phyloP scores from a whole-genome alignment of 257 asterid genomes.

The Ligustrum vulgare region DNA sequence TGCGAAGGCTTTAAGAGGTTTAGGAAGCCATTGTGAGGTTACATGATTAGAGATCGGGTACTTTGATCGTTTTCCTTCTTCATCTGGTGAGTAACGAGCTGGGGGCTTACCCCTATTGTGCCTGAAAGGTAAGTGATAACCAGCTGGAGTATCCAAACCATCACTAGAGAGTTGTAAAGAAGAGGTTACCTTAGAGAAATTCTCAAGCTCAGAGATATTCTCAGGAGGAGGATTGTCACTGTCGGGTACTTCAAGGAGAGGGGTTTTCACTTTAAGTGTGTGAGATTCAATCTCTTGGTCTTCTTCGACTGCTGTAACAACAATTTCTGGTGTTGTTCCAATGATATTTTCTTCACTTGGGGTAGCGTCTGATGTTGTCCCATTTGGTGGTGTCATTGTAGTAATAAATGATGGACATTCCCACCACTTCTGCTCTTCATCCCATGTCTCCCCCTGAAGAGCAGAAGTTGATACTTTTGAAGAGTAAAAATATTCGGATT shows the following conservation, averaged over 20 bases:
- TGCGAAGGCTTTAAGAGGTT: background rate
- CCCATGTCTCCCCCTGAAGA: background rate
- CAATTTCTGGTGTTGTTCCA: background rate
- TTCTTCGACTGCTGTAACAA: background rate
- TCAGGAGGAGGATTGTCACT: background rate
- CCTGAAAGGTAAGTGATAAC: background rate
- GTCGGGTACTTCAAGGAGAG: background rate
- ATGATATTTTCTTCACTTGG: too few species aligned
- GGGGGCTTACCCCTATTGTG: constrained; percentile 1
- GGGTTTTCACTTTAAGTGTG: background rate
- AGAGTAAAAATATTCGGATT: background rate
- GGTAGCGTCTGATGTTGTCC: background rate
- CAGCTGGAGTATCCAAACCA: too few species aligned
- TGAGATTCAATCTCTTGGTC: too few species aligned
- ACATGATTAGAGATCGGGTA: background rate
- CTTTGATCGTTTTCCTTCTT: background rate
- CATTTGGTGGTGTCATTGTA: too few species aligned
- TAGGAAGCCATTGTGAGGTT: background rate
- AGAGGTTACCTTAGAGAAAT: background rate
- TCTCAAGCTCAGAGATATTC: background rate
- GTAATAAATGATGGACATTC: too few species aligned
- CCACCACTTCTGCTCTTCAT: background rate
- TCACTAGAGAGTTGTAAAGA: too few species aligned
- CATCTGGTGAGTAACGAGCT: background rate
- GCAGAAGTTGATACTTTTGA: too few species aligned